phyloP scores from a whole-genome alignment of 345 rosid species.

The Chamaenerion angustifolium region DNA sequence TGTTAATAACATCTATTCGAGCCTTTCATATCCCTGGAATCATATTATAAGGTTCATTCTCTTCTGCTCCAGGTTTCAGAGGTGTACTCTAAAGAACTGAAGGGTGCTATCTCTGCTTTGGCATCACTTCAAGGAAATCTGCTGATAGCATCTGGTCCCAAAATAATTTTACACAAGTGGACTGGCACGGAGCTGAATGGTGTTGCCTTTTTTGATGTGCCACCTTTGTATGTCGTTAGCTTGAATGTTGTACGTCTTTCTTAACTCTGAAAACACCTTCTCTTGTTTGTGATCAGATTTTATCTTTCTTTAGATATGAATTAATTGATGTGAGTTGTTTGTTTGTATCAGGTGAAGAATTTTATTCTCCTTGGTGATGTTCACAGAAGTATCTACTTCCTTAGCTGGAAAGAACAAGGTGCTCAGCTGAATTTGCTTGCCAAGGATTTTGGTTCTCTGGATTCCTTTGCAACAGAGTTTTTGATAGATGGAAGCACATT shows the following conservation, averaged over 20 bases:
- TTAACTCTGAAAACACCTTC: constrained; percentile 1
- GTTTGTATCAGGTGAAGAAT: constrained; percentile 65
- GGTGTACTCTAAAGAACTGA: constrained; percentile 87
- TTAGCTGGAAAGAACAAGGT: constrained; percentile 97
- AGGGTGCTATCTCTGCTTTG: constrained; percentile 95
- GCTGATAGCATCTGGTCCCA: constrained; percentile 90
- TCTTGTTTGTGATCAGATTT: not conserved
- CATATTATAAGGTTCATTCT: constrained; percentile 1
- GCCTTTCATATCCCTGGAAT: not conserved
- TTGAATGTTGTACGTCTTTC: constrained; percentile 67
- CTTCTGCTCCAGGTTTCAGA: constrained; percentile 53
- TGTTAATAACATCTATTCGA: constrained; percentile 1
- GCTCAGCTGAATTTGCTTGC: constrained; percentile 87
- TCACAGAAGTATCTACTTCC: constrained; percentile 89
- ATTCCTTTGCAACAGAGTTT: constrained; percentile 91
- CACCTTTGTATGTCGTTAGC: constrained; percentile 93
- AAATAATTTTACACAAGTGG: constrained; percentile 87
- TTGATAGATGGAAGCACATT: constrained; percentile 92
- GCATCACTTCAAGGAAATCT: constrained; percentile 98
- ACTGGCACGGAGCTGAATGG: constrained; percentile 77
- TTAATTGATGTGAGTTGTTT: not conserved
- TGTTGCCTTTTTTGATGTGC: constrained; percentile 89
- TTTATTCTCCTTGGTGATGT: constrained; percentile 85
- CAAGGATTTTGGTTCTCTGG: constrained; percentile 89
- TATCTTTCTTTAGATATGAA: not conserved